Conservation (phyloP, 495 filamentous ascomycete genomes). For the Penicillium canescens region DNA sequence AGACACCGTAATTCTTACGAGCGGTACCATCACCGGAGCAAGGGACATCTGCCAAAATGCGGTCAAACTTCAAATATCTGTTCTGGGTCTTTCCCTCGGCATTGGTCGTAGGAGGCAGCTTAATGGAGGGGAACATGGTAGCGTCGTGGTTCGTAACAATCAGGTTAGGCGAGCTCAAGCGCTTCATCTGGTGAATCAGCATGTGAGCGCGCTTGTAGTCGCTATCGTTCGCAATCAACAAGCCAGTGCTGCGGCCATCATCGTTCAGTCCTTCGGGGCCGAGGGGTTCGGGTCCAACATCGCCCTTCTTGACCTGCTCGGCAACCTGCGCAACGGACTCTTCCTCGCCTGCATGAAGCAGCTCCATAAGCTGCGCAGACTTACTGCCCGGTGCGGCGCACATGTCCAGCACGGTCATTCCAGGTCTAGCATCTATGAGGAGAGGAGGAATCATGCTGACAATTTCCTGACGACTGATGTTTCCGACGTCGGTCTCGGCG, state of each 20-base stretch:
- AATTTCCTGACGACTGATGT: constrained; percentile 94
- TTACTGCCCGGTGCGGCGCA: constrained; percentile 97
- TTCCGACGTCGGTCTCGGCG: constrained; percentile 93
- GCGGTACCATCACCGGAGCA: constrained; percentile 94
- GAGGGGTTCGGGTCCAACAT: constrained; percentile 46
- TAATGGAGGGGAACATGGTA: constrained; percentile 89
- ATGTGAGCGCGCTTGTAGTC: constrained; percentile 96
- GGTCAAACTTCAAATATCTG: constrained; percentile 91
- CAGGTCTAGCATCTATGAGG: constrained; percentile 84
- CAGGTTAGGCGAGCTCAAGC: constrained; percentile 92
- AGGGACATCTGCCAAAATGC: constrained; percentile 93
- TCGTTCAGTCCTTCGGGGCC: constrained; percentile 62
- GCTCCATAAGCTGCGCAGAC: constrained; percentile 90
- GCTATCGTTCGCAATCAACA: constrained; percentile 92
- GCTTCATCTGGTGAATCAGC: constrained; percentile 96
- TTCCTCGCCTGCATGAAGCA: constrained; percentile 91
- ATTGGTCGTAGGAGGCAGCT: constrained; percentile 57
- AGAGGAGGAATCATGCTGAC: constrained; percentile 99
- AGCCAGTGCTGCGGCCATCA: constrained; percentile 81
- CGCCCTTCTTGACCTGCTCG: constrained; percentile 50
- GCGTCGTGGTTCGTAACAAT: constrained; percentile 98
- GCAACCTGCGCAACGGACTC: constrained; percentile 64
- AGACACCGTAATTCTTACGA: constrained; percentile 87
- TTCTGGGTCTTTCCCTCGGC: constrained; percentile 52
- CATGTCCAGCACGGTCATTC: constrained; percentile 91